Evolutionary conservation across 345 rosid species (phyloP).

Genomic region (Geranium rotundifolium): DNA sequence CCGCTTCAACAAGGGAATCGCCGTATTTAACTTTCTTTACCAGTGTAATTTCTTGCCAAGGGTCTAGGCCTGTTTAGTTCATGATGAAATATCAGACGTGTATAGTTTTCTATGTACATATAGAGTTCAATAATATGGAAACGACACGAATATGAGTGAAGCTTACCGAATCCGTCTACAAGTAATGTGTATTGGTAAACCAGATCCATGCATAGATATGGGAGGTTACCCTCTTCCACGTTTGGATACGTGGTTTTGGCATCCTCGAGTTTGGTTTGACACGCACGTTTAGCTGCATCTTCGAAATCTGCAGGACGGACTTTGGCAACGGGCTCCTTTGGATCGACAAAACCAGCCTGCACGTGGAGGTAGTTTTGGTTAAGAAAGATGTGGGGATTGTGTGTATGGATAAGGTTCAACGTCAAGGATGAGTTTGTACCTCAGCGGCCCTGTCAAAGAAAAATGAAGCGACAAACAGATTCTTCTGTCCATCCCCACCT

Average conservation of each 20-base stretch:
- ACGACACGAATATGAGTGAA: neutral
- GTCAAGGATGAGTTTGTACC: constrained; percentile 27
- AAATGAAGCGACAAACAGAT: constrained; percentile 85
- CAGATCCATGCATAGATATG: constrained; percentile 93
- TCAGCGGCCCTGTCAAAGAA: constrained; percentile 96
- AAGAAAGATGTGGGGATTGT: too few species aligned
- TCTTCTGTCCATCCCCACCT: constrained; percentile 95
- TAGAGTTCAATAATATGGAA: too few species aligned
- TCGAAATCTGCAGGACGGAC: constrained; percentile 68
- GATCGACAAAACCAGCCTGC: constrained; percentile 74
- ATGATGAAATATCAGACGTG: neutral
- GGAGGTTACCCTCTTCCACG: constrained; percentile 45
- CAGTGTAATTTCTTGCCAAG: constrained; percentile 67
- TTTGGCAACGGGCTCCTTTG: constrained; percentile 50
- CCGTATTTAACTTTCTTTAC: constrained; percentile 72
- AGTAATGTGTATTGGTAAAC: constrained; percentile 75
- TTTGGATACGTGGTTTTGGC: constrained; percentile 38
- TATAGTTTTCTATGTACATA: too few species aligned
- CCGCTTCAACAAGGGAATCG: constrained; percentile 65
- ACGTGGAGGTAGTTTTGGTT: neutral
- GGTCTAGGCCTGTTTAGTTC: constrained; percentile 42
- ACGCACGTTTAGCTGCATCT: constrained; percentile 82
- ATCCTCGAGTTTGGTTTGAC: constrained; percentile 58
- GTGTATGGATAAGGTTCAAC: neutral
- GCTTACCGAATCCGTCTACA: constrained; percentile 79